Evolutionary conservation across 202 grass and related monocot genomes (phyloP).

Genomic region (Cymbopogon flexuosus): DNA sequence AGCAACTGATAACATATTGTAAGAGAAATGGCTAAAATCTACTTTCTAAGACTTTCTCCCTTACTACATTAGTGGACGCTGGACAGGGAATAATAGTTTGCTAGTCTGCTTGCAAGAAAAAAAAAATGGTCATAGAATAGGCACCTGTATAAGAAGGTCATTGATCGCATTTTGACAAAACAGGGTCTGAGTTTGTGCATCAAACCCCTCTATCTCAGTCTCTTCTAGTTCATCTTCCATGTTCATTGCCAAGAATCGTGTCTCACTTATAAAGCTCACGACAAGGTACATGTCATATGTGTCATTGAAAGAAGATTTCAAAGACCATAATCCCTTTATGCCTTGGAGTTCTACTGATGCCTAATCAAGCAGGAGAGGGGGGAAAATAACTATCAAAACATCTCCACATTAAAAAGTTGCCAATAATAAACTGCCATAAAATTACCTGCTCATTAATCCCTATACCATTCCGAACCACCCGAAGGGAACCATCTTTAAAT

Average conservation of each 20-base stretch:
- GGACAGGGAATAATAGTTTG: background rate
- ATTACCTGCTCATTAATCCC: slow-evolving; percentile 91
- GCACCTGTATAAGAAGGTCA: slow-evolving; percentile 86
- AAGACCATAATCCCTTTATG: slow-evolving; percentile 94
- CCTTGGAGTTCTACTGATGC: slow-evolving; percentile 98
- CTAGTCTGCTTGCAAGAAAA: background rate
- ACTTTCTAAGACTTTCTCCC: background rate
- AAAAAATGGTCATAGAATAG: background rate
- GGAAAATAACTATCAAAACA: slow-evolving; percentile 14
- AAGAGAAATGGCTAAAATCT: background rate
- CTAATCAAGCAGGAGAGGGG: slow-evolving; percentile 37
- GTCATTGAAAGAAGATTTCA: slow-evolving; percentile 73
- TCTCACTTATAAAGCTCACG: slow-evolving; percentile 96
- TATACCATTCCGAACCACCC: slow-evolving; percentile 91
- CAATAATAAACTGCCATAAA: background rate
- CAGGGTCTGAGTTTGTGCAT: slow-evolving; percentile 82
- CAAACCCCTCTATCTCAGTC: slow-evolving; percentile 93
- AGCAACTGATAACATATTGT: background rate
- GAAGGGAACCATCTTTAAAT: slow-evolving; percentile 95
- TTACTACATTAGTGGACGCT: background rate
- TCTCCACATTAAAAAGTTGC: background rate
- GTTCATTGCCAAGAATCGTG: slow-evolving; percentile 92
- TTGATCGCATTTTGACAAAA: slow-evolving; percentile 89
- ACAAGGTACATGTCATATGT: slow-evolving; percentile 74
- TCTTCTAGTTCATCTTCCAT: slow-evolving; percentile 98